These are phyloP conservation scores for Grammothele lineata DNA, from an alignment of 768 basidiomycete species.

Conservation along the genomic window DNA sequence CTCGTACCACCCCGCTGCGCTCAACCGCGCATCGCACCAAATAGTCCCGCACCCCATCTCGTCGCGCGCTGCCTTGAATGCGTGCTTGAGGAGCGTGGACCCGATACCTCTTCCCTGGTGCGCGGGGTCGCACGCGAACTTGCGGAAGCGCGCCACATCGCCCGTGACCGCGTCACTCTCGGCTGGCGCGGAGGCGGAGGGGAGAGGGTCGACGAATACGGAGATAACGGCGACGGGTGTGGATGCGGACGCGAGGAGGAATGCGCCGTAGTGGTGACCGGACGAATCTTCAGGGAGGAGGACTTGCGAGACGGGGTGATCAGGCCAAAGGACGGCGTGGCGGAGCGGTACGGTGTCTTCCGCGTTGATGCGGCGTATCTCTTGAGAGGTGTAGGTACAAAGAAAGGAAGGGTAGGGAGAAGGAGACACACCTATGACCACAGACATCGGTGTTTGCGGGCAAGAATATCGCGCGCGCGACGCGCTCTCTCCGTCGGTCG, in stretches of 20 bases:
- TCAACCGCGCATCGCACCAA: constrained; percentile 57
- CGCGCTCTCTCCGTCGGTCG: no score
- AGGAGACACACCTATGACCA: no score
- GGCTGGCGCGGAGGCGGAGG: not conserved
- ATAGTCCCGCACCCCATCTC: constrained; percentile 38
- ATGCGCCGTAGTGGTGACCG: constrained; percentile 54
- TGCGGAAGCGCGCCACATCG: constrained; percentile 44
- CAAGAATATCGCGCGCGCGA: no score
- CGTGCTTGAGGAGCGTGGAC: constrained; percentile 40
- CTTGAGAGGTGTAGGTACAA: no score
- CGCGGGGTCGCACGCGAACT: constrained; percentile 53
- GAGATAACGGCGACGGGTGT: constrained; percentile 37
- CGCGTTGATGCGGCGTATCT: constrained; percentile 32
- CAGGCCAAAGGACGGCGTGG: constrained; percentile 56
- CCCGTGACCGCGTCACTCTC: no score
- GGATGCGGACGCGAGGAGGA: constrained; percentile 31
- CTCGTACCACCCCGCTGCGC: constrained; percentile 45
- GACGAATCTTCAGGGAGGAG: constrained; percentile 45
- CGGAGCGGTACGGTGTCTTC: constrained; percentile 46
- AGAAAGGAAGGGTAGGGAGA: no score
- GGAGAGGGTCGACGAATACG: not conserved
- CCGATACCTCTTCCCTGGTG: constrained; percentile 53
- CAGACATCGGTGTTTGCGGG: no score
- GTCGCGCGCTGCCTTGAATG: constrained; percentile 35
- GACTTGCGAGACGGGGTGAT: constrained; percentile 44